Percentiles rank a stretch among this genome's conserved stretches.
Conservation (phyloP, 768 basidiomycete genomes). For the Gyrodon lividus region DNA sequence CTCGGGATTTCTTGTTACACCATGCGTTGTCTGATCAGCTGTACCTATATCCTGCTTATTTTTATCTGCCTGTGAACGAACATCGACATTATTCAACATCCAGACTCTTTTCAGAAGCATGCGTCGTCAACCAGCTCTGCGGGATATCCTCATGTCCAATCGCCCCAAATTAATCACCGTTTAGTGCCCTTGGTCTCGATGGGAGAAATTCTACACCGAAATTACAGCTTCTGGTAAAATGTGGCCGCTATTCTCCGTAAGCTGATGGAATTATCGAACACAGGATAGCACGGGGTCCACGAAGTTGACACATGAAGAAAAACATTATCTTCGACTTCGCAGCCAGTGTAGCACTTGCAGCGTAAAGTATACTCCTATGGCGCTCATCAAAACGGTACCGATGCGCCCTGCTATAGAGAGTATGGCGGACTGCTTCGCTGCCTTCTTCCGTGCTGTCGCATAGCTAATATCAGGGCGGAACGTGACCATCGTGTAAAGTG, state of each 20-base stretch:
- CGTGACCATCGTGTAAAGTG: conserved; percentile 96
- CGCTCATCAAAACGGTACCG: conserved; percentile 44
- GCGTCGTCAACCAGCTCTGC: conserved; percentile 24
- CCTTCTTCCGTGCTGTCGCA: conserved; percentile 70
- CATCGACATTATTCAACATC: conserved; percentile 10
- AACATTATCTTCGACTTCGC: conserved; percentile 14
- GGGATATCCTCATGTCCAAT: conserved; percentile 33
- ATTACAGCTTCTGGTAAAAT: conserved; percentile 18
- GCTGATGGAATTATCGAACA: conserved; percentile 27
- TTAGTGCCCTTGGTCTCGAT: conserved; percentile 22
- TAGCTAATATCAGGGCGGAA: conserved; percentile 96
- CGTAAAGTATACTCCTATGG: conserved; percentile 38
- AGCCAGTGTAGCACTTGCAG: conserved; percentile 23
- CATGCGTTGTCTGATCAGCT: conserved; percentile 10
- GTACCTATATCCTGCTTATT: conserved; percentile 30
- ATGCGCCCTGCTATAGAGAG: conserved; percentile 52
- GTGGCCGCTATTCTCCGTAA: conserved; percentile 20
- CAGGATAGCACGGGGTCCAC: conserved; percentile 32
- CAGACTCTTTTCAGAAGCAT: conserved; percentile 23
- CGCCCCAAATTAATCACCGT: conserved; percentile 37
- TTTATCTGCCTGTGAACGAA: conserved; percentile 33
- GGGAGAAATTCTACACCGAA: conserved; percentile 19
- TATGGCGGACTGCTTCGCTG: conserved; percentile 64
- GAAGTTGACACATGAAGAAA: conserved; percentile 25
- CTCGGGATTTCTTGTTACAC: conserved; percentile 23